Percentiles rank a stretch among this genome's conserved stretches.
Evolutionary conservation across 2,329 filamentous ascomycete species (phyloP).

Genomic region (Talaromyces atroroseus): DNA sequence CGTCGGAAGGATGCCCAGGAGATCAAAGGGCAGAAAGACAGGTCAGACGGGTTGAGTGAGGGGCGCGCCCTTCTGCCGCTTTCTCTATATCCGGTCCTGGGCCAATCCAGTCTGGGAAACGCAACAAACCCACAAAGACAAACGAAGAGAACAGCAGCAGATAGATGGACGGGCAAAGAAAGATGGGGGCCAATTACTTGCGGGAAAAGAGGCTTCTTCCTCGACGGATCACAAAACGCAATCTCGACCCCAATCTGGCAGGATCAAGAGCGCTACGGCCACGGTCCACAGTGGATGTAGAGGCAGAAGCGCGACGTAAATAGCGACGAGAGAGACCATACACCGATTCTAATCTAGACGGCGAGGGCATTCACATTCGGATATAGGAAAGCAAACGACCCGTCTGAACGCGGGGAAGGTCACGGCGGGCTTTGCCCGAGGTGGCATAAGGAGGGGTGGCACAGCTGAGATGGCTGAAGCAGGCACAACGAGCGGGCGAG

Average conservation of each 20-base stretch:
- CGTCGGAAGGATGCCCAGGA: not conserved
- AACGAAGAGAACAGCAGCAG: not conserved
- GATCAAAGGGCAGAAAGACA: not conserved
- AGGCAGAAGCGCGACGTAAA: constrained; percentile 16
- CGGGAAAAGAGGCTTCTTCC: constrained; percentile 29
- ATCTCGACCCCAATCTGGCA: constrained; percentile 25
- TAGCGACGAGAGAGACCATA: constrained; percentile 4
- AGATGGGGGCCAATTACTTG: constrained; percentile 25
- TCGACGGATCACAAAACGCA: constrained; percentile 31
- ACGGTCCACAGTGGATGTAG: not conserved
- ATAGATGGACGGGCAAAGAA: not conserved
- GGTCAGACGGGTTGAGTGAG: not conserved
- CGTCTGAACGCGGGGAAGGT: constrained; percentile 22
- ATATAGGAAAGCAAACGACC: constrained; percentile 21
- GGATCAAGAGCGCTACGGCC: not conserved
- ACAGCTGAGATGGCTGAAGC: not conserved
- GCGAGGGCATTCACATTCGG: constrained; percentile 26
- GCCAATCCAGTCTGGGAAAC: not conserved
- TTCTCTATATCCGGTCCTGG: not conserved
- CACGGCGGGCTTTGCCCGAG: constrained; percentile 4
- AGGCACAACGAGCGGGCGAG: not conserved
- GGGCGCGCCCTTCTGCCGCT: not conserved
- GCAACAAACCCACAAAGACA: not conserved
- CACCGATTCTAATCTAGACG: constrained; percentile 2
- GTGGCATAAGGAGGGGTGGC: constrained; percentile 12